Base-by-base conservation (phyloP, 2,329 filamentous ascomycete species). In the Fusarium stilboides region DNA sequence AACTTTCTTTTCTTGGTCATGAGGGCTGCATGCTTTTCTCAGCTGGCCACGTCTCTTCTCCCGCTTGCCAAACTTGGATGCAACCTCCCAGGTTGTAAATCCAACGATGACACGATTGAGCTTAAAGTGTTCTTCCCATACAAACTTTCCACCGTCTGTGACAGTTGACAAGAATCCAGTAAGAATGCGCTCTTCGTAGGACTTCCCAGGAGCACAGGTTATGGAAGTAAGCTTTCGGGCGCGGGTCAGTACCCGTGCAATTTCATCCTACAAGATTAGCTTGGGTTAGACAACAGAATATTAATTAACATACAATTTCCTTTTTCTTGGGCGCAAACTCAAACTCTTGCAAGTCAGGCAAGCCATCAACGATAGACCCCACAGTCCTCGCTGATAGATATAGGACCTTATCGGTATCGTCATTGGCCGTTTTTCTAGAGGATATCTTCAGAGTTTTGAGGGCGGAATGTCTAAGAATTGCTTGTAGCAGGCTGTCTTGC, bases 401-500 rank as follows among this genome's bases (percentile, higher is more conserved):
- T 8, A 68, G 68, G 20, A 69, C 34, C 19, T 53, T 44, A 26
- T 28, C 46, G 43, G 50, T 44, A 31, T 28, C 46, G 43, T 45
- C 51, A 6, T 9, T 5, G 6, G n/a, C n/a, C 1, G 44, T 31
- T 15, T 55, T 57, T 0, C 2, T 8, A 13, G 68, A 68, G 4
- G 43, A 57, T 12, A 72, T 53, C 8, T 22, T 54, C 10, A 72
- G 24, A 6, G 8, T 46, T 19, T 19, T 69, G 12, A 72, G 40
- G 10, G 50, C 37, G 12, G 55, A 20, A 8, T 72, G 69, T 20
- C 49, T 52, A 13, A 68, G 31, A 17, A 70, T 68, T 1, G 66
- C 63, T 12, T 55, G 52, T 6, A 70, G 8, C 13, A 72, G 24
- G 1, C 12, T 22, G 7, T 57, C 37, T 7, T 47, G 19, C 3